These are phyloP conservation scores for Alternaria alternata DNA, from an alignment of 2,329 filamentous ascomycete species.

Conservation along the genomic window DNA sequence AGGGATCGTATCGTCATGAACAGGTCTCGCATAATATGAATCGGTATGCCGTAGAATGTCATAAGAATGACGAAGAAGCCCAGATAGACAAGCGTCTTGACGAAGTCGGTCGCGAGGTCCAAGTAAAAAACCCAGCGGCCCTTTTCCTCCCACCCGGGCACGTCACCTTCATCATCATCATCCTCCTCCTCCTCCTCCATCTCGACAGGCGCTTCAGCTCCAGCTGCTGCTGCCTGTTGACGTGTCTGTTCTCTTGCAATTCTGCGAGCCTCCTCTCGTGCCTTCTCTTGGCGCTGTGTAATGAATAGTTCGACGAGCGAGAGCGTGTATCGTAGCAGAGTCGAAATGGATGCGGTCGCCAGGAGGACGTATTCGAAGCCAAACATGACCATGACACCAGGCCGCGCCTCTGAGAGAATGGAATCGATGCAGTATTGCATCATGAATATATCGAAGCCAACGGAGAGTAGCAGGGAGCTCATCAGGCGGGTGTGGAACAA, in stretches of 20 bases:
- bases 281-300: constrained; percentile 74
- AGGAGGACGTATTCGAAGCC: constrained; percentile 96
- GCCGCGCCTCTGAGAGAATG: constrained; percentile 85
- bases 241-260: constrained; percentile 72
- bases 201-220: constrained; percentile 43
- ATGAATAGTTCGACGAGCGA: constrained; percentile 80
- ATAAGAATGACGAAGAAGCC: constrained; percentile 94
- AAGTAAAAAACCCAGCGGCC: constrained; percentile 90
- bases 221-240: constrained; percentile 56
- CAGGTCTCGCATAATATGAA: constrained; percentile 95
- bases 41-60: constrained; percentile 91
- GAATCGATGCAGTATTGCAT: constrained; percentile 82
- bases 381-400: constrained; percentile 99
- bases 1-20: constrained; percentile 95
- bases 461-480: constrained; percentile 78
- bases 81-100: constrained; percentile 88
- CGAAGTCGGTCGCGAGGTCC: constrained; percentile 85
- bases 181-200: constrained; percentile 79
- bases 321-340: constrained; percentile 78
- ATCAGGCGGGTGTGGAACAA: constrained; percentile 87
- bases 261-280: constrained; percentile 59
- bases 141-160: constrained; percentile 96
- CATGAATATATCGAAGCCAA: constrained; percentile 81
- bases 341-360: constrained; percentile 80
- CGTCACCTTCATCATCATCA: constrained; percentile 91